Conservation (phyloP, 208 protist species). For the Trypanosoma melophagium region DNA sequence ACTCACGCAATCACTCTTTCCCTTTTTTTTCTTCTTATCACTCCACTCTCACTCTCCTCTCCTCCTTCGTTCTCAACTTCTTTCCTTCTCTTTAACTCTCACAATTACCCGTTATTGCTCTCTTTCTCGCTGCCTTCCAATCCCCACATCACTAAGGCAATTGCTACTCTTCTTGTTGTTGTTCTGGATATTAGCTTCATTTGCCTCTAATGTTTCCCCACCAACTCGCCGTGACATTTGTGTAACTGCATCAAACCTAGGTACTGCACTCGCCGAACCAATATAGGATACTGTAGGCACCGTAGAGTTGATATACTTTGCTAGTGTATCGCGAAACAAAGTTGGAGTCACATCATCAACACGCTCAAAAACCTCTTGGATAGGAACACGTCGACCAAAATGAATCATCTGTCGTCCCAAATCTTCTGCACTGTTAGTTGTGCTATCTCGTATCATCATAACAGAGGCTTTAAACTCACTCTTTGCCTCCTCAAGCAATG, state of each 20-base stretch:
- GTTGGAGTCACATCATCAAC: slow-evolving; percentile 92
- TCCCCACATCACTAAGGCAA: not conserved
- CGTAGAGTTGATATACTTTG: slow-evolving; percentile 58
- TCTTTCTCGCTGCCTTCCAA: not conserved
- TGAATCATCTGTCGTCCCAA: slow-evolving; percentile 97
- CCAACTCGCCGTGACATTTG: slow-evolving; percentile 22
- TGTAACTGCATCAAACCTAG: slow-evolving; percentile 49
- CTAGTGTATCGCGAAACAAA: slow-evolving; percentile 72
- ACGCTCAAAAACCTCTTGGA: slow-evolving; percentile 91
- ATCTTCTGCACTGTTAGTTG: slow-evolving; percentile 94
- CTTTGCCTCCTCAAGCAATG: slow-evolving; percentile 92
- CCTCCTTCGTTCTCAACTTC: slow-evolving; percentile 1
- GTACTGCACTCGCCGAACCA: slow-evolving; percentile 59
- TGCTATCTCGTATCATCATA: slow-evolving; percentile 94
- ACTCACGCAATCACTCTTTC: not conserved
- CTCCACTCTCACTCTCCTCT: not conserved
- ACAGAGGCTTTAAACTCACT: slow-evolving; percentile 91
- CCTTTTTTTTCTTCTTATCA: not conserved
- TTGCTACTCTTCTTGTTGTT: not conserved
- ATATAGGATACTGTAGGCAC: slow-evolving; percentile 78
- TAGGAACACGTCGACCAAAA: slow-evolving; percentile 79
- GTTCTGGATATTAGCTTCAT: not conserved
- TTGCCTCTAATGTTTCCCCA: not conserved
- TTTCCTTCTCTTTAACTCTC: not conserved
- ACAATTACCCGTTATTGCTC: too few species aligned